Evolutionary conservation across 805 yeast genomes (phyloP).

Genomic region (Allodekkera sacchari): DNA sequence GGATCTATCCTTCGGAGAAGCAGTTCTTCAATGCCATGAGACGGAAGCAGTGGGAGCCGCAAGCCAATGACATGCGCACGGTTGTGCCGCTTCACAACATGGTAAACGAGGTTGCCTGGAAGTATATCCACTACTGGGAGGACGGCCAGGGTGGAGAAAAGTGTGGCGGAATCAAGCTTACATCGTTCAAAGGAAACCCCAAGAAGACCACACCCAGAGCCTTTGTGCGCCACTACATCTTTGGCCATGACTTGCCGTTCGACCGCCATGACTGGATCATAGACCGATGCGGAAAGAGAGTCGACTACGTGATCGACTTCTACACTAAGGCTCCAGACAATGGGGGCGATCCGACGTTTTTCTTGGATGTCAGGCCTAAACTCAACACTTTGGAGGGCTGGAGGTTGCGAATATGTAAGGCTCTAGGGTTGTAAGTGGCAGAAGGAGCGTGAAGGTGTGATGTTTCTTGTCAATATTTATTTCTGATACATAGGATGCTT

Average conservation of each 20-base stretch:
- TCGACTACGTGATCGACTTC: constrained; percentile 92
- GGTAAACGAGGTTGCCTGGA: constrained; percentile 92
- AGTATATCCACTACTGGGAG: constrained; percentile 80
- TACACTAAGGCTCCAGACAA: constrained; percentile 32
- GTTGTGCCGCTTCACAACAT: constrained; percentile 92
- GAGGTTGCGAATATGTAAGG: constrained; percentile 54
- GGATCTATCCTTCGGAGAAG: constrained; percentile 94
- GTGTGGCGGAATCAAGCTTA: constrained; percentile 81
- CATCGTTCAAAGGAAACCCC: constrained; percentile 86
- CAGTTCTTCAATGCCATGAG: constrained; percentile 93
- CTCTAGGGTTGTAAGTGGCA: constrained; percentile 41
- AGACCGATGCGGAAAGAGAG: constrained; percentile 71
- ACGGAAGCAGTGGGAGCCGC: constrained; percentile 82
- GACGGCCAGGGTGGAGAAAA: constrained; percentile 41
- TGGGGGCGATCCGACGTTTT: constrained; percentile 53
- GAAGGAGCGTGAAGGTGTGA: no score
- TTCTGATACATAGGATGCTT: constrained; percentile 12
- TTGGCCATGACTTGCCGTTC: constrained; percentile 73
- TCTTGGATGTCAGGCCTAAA: constrained; percentile 88
- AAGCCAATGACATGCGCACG: constrained; percentile 73
- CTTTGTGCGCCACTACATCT: constrained; percentile 47
- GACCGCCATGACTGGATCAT: constrained; percentile 96
- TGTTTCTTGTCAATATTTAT: neutral
- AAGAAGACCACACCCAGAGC: constrained; percentile 86
- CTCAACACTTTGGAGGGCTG: constrained; percentile 74